Evolutionary conservation across 2,329 filamentous ascomycete species (phyloP).

Genomic region (Phyllosticta capitalensis): DNA sequence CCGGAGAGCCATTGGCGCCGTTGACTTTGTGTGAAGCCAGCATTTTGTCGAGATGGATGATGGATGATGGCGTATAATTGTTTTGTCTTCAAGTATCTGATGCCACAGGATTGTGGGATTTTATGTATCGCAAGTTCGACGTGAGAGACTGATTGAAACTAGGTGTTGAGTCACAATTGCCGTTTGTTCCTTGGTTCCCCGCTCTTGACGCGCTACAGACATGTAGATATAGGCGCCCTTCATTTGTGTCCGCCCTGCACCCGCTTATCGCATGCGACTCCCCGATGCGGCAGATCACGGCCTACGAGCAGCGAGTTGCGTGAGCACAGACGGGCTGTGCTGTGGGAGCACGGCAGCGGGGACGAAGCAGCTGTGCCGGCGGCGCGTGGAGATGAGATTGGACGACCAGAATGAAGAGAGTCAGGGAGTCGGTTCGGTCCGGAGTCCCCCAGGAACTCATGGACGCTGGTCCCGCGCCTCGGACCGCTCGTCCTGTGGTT

Average conservation of each 20-base stretch:
- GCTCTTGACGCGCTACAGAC: neutral
- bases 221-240: neutral
- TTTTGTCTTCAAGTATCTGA: neutral
- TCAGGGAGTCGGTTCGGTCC: neutral
- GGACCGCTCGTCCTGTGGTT: neutral
- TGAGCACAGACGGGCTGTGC: neutral
- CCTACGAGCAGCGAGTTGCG: neutral
- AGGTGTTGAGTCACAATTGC: neutral
- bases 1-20: neutral
- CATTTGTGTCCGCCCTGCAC: neutral
- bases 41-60: neutral
- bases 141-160: neutral
- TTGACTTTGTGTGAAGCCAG: neutral
- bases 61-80: neutral
- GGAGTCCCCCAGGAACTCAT: neutral
- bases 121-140: neutral
- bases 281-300: neutral
- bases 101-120: neutral
- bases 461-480: neutral
- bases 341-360: neutral
- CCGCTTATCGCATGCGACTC: neutral
- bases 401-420: neutral
- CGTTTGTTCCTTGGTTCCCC: neutral
- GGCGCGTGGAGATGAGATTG: too few relatives aligned
- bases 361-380: too few relatives aligned